Evolutionary conservation across 2,329 filamentous ascomycete genomes (phyloP), one percentile per base, ranked within the genome.

Genomic region (Phyllosticta capitalensis): DNA sequence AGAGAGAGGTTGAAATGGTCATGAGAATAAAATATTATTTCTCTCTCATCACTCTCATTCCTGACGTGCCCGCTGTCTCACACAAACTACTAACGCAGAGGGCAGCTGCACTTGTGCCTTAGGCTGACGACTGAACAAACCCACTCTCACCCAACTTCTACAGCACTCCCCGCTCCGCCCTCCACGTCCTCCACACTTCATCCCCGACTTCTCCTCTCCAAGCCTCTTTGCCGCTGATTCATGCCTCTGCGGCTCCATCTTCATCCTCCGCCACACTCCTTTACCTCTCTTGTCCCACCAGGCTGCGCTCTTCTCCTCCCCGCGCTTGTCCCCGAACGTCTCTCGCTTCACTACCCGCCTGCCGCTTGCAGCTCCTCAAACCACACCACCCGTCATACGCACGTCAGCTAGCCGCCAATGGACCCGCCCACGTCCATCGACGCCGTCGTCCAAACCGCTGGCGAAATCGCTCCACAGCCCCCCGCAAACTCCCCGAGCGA

Each of bases 391-490:
- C 14, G 38, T 45, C 38, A 45, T n/a, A 3, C 38, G 14, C 14
- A 45, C 38, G 14, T n/a, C 38, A 45, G 17, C 38, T 45, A 45
- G 38, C 38, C 38, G 38, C 38, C 10, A 49, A 59, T 59, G 58
- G 58, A 28, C 14, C 58, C 55, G 26, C 26, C 21, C 56, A 53
- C 54, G 45, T 61, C 59, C 22, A 61, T 61, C 55, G 55, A 58
- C 22, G 38, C 59, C 51, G 59, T 58, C 38, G 55, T 58, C 20
- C 38, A 48, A 26, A 38, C 22, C 22, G 20, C 55, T n/a, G 59
- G 51, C 17, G 48, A 55, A 26, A 45, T 52, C 9, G 38, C 52
- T 20, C 24, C 55, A 10, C 9, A 50, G 4, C 19, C 12, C 12
- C 19, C 21, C 10, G 24, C 14, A 19, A 24, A 9, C 12, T 45